Percentiles rank a stretch among this genome's conserved stretches.
These are phyloP conservation scores for Solanum chmielewskii DNA, from an alignment of 257 asterid genomes.

Conservation along the genomic window DNA sequence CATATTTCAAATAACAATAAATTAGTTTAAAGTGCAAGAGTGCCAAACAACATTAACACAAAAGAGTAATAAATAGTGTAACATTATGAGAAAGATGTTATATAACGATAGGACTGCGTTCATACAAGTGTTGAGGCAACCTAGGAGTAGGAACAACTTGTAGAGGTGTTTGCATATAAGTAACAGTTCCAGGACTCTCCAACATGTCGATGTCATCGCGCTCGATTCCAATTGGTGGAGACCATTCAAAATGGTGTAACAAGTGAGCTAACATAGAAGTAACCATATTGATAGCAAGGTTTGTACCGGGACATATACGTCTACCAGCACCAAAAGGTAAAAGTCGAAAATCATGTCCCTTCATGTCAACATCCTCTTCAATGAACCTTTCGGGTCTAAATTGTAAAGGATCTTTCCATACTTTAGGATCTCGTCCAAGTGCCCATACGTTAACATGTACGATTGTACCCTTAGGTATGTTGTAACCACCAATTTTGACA, in stretches of 20 bases:
- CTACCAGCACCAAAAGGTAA: not conserved
- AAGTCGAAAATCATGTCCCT: not conserved
- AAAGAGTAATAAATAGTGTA: not conserved
- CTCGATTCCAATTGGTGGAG: slow-evolving; percentile 13
- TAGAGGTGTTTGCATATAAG: slow-evolving; percentile 5
- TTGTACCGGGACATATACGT: slow-evolving; percentile 46
- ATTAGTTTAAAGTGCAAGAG: not conserved
- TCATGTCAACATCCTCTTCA: not conserved
- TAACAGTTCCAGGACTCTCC: slow-evolving; percentile 45
- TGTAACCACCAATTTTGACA: slow-evolving; percentile 38
- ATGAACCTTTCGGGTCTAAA: slow-evolving; percentile 44
- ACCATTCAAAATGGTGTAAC: slow-evolving; percentile 48
- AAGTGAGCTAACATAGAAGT: slow-evolving; percentile 44
- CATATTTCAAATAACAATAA: not conserved
- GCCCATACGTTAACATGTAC: slow-evolving; percentile 14
- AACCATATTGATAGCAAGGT: slow-evolving; percentile 46
- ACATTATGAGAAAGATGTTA: not conserved
- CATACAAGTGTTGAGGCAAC: not conserved
- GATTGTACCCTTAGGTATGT: slow-evolving; percentile 5
- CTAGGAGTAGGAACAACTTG: slow-evolving; percentile 7
- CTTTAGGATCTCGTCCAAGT: slow-evolving; percentile 46
- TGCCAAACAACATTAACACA: not conserved
- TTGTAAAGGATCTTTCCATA: slow-evolving; percentile 42
- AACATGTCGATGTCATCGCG: slow-evolving; percentile 39
- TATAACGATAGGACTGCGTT: not conserved